Base-by-base conservation (phyloP, 768 basidiomycete genomes). In the Boletales sp. region DNA sequence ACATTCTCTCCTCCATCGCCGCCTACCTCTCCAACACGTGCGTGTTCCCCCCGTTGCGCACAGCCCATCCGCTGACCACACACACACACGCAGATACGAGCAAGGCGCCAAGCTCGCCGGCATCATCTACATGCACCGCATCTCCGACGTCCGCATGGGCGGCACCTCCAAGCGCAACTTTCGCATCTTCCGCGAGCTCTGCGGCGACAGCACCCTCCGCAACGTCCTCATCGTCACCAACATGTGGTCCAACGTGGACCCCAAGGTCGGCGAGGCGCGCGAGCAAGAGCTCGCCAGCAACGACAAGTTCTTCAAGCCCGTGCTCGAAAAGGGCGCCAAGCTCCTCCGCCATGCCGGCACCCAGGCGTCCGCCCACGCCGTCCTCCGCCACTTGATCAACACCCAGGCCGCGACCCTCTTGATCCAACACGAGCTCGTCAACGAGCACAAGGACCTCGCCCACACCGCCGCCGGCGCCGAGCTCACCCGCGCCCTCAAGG, bases 341-440 rank as follows among this genome's bases (percentile, higher is more conserved):
- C 50, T 81, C 7, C 55, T 69, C 12, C 75, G 79, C 15, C 76
- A 80, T 49, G 51, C 61, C 33, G 71, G 71, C 39, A 73, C 70
- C 3, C 48, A 70, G 5, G 55, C 69, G 15, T 78, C 77, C 3
- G 75, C 77, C 0, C 71, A 69, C 0, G 52, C 56, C 10, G 70
- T 81, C 46, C 52, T 84, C 0, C 70, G 71, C 5, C 65, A 69
- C 31, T 60, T 84, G 51, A 55, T 77, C 14, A 62, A 66, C 25
- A 72, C 65, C 8, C 62, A 65, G 25, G 74, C 81, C 0, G 55
- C 71, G 3, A 67, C 75, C 2, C 67, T 84, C 4, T 72, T 70
- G 19, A 81, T 84, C 44, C 83, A 83, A 55, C 64, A 69, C 25
- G 82, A 85, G 58, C 66, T 83, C 13, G 77, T 83, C 5, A 74